Evolutionary conservation across 805 yeast species (phyloP).

Genomic region (Lachancea mirantina): DNA sequence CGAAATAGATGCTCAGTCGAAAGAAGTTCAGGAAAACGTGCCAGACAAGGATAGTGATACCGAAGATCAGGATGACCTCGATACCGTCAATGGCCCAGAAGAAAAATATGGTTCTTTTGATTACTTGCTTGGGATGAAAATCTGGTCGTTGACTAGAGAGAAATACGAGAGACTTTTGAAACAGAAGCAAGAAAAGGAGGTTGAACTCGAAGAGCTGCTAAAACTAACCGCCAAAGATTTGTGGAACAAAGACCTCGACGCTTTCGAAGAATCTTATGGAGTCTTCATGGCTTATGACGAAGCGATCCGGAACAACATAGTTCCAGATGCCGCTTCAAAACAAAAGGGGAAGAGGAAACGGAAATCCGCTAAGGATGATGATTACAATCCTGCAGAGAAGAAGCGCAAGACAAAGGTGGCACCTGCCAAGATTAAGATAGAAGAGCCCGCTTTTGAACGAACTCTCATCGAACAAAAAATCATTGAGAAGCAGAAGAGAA

Average conservation of each 20-base stretch:
- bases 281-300: slow-evolving; percentile 61
- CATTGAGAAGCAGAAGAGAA: slow-evolving; percentile 19
- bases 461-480: slow-evolving; percentile 23
- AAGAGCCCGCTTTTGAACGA: slow-evolving; percentile 25
- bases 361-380: slow-evolving; percentile 27
- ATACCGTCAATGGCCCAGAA: slow-evolving; percentile 36
- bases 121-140: slow-evolving; percentile 83
- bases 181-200: slow-evolving; percentile 67
- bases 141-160: slow-evolving; percentile 89
- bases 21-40: slow-evolving; percentile 32
- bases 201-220: slow-evolving; percentile 59
- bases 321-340: slow-evolving; percentile 40
- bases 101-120: slow-evolving; percentile 66
- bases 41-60: slow-evolving; percentile 34
- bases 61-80: slow-evolving; percentile 32
- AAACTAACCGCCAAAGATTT: slow-evolving; percentile 73
- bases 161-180: slow-evolving; percentile 72
- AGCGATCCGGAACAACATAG: slow-evolving; percentile 45
- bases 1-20: slow-evolving; percentile 23
- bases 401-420: slow-evolving; percentile 20
- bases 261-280: slow-evolving; percentile 59
- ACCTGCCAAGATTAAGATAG: slow-evolving; percentile 19
- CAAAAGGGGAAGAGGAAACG: slow-evolving; percentile 31
- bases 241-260: slow-evolving; percentile 81
- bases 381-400: slow-evolving; percentile 22